phyloP scores from a whole-genome alignment of 257 asterid species.

The Verbena officinalis region DNA sequence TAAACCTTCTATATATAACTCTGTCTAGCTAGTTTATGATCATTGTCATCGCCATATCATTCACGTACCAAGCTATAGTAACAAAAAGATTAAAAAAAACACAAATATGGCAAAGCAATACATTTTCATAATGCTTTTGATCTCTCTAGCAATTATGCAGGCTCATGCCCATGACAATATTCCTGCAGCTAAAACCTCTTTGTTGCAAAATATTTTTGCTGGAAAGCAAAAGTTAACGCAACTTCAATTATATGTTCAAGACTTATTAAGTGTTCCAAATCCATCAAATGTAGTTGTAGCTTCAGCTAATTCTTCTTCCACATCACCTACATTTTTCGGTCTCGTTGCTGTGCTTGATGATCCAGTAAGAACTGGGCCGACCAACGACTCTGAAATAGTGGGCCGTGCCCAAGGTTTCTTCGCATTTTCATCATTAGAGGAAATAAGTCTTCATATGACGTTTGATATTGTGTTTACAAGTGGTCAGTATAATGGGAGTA shows the following conservation, averaged over 20 bases:
- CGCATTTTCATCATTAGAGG: conserved; percentile 25
- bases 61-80: too few relatives aligned
- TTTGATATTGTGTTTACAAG: conserved; percentile 34
- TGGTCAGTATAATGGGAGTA: conserved; percentile 42
- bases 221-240: conserved; percentile 26
- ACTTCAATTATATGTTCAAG: conserved; percentile 45
- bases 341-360: conserved; percentile 28
- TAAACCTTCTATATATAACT: background rate
- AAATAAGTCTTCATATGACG: conserved; percentile 24
- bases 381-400: conserved; percentile 15
- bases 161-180: background rate
- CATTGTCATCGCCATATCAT: background rate
- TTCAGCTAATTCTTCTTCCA: conserved; percentile 16
- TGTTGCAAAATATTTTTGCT: background rate
- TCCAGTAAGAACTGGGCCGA: conserved; percentile 32
- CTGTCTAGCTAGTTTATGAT: too few relatives aligned
- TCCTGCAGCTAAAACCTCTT: background rate
- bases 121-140: background rate
- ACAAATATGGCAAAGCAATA: conserved; percentile 8
- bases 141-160: background rate
- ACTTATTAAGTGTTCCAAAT: conserved; percentile 22
- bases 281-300: conserved; percentile 25
- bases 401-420: conserved; percentile 45
- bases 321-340: conserved; percentile 35
- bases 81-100: background rate